These are phyloP conservation scores for Sphagnum fallax DNA, from an alignment of 228 moss, liverwort and hornwort genomes.

Conservation along the genomic window DNA sequence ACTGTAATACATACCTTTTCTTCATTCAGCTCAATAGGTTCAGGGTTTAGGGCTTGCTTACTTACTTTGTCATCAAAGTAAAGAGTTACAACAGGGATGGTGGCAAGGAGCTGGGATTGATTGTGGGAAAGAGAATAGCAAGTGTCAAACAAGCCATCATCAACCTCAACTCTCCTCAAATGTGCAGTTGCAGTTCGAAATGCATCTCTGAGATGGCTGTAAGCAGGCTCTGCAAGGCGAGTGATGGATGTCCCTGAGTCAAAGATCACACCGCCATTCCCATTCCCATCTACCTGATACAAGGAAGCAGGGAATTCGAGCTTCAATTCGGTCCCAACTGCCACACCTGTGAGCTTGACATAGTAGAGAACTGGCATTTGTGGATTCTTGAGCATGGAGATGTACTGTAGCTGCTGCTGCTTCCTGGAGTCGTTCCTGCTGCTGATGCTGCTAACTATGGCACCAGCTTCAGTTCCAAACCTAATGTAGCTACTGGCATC, in stretches of 20 bases:
- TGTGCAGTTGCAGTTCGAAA: constrained; percentile 6
- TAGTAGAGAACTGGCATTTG: constrained; percentile 19
- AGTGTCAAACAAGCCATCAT: background rate
- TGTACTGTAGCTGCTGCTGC: constrained; percentile 7
- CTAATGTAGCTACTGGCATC: constrained; percentile 22
- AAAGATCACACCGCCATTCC: constrained; percentile 15
- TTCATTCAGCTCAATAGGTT: too few species aligned
- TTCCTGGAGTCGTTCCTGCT: background rate
- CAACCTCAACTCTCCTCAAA: background rate
- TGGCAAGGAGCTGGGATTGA: too few species aligned
- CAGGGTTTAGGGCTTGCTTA: too few species aligned
- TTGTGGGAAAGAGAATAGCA: background rate
- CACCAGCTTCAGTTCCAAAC: constrained; percentile 15
- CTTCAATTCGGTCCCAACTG: constrained; percentile 2
- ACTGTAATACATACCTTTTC: too few species aligned
- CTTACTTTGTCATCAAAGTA: too few species aligned
- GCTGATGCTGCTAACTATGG: background rate
- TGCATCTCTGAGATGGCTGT: constrained; percentile 6
- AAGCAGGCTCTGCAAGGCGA: constrained; percentile 1
- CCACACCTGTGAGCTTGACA: constrained; percentile 9
- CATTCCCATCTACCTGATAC: constrained; percentile 2
- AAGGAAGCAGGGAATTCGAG: background rate
- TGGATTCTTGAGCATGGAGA: constrained; percentile 14
- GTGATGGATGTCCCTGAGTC: constrained; percentile 23
- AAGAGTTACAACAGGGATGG: too few species aligned